Conservation (phyloP, 345 rosid genomes). For the Brassica juncea region DNA sequence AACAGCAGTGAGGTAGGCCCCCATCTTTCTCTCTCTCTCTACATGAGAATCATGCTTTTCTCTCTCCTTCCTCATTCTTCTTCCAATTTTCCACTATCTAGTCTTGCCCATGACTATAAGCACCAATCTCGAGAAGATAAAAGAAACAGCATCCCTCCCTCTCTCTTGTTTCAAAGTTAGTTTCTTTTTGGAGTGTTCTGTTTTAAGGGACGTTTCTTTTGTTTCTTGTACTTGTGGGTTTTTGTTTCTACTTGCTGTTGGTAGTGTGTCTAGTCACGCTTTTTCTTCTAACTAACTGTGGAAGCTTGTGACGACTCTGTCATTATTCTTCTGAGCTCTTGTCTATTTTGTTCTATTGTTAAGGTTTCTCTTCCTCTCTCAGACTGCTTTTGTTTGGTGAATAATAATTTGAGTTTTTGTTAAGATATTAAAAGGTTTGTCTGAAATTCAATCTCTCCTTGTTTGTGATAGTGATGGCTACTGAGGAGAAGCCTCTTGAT, state of each 20-base stretch:
- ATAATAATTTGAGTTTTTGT: conserved; percentile 11
- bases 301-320: conserved; percentile 4
- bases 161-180: conserved; percentile 18
- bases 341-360: neutral
- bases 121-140: conserved; percentile 17
- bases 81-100: conserved; percentile 16
- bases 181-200: conserved; percentile 30
- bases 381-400: conserved; percentile 1
- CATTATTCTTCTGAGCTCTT: conserved; percentile 1
- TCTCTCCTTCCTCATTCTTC: neutral
- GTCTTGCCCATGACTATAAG: conserved; percentile 20
- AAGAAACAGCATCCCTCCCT: neutral
- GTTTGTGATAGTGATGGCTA: conserved; percentile 30
- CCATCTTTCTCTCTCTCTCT: neutral
- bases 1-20: conserved; percentile 29
- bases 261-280: conserved; percentile 29
- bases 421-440: neutral
- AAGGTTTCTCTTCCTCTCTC: conserved; percentile 20
- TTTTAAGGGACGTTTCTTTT: conserved; percentile 22
- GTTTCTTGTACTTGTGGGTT: conserved; percentile 25
- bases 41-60: conserved; percentile 30
- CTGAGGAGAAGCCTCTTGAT: conserved; percentile 39
- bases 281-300: conserved; percentile 21
- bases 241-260: conserved; percentile 14
- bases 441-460: conserved; percentile 22